Evolutionary conservation across 148 eudicot genomes (phyloP), one percentile per base, ranked within the genome.

Genomic region (Silene conica): DNA sequence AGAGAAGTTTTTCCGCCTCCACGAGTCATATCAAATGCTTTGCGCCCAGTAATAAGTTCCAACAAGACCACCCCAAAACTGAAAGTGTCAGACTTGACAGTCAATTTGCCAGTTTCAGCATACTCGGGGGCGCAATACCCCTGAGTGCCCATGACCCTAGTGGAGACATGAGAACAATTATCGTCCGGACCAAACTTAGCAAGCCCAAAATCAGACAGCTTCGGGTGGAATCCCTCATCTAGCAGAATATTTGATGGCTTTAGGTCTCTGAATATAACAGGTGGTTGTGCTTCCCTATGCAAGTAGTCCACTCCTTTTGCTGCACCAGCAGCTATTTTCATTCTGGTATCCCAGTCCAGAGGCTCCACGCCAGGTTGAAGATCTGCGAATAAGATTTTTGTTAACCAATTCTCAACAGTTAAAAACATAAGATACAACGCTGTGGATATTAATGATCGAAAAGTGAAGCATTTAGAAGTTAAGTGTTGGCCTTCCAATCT

Each of bases 71-170:
- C 84, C 63, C 96, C 96, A 70, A 90, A 90, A 71, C 96, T 85
- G 73, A 79, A 91, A 25, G 88, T 82, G 25, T 90, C 92, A 6
- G 91, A 83, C 78, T 83, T 87, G 31, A 77, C 59, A 22, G 91
- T 88, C 77, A 91, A 71, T 74, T 78, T 86, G 23, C 92, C 92
- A 18, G 89, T 85, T 66, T 22, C 46, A 46, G 83, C 83, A 70
- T 91, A 91, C 68, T 91, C 96, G 8, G 96, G 96, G 68, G 96
- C 92, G 82, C 96, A 91, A 72, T 87, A 91, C 34, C 96, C 96
- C 46, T 78, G 82, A 63, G 92, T 91, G 63, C 92, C 92, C 96
- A 90, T 90, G 55, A 88, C 89, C 75, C 96, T 80, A 2, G 91
- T 91, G 45, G 89, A 87, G 61, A 88, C 88, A 71, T 88, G 89